Evolutionary conservation across 192 early-diverging fungal genomes (phyloP).

Genomic region (Backusella morwellensis): DNA sequence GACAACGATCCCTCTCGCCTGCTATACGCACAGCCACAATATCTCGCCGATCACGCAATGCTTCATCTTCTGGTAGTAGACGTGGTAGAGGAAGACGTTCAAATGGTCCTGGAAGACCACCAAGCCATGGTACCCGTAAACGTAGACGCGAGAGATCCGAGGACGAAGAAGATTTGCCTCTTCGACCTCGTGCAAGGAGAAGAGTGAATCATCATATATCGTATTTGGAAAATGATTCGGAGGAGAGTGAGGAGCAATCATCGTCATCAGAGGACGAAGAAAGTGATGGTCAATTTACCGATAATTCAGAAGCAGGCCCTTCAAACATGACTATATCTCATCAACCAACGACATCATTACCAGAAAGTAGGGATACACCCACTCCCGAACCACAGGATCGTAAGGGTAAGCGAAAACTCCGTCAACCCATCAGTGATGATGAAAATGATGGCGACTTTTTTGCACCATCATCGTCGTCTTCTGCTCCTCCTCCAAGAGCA

Average conservation of each 20-base stretch:
- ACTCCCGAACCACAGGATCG: constrained; percentile 1
- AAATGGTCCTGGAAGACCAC: constrained; percentile 23
- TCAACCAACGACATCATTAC: not conserved
- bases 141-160: constrained; percentile 10
- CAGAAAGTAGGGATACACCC: not conserved
- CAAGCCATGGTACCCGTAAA: constrained; percentile 34
- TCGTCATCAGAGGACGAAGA: not conserved
- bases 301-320: constrained; percentile 12
- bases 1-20: constrained; percentile 11
- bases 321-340: not conserved
- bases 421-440: constrained; percentile 7
- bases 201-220: not conserved
- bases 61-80: constrained; percentile 33
- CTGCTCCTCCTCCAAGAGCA: not conserved
- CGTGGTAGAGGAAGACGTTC: constrained; percentile 23
- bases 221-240: constrained; percentile 25
- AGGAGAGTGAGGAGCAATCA: not conserved
- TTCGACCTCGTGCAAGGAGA: constrained; percentile 16
- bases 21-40: not conserved
- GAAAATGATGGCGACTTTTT: not conserved
- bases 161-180: constrained; percentile 24
- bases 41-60: constrained; percentile 13
- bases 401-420: constrained; percentile 24
- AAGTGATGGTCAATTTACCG: constrained; percentile 6
- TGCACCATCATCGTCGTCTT: not conserved